A percentile compares a stretch with the other conserved stretches of the same genome.
These are phyloP conservation scores for Apostasia ramifera DNA, from an alignment of 106 monocot species.

Conservation along the genomic window DNA sequence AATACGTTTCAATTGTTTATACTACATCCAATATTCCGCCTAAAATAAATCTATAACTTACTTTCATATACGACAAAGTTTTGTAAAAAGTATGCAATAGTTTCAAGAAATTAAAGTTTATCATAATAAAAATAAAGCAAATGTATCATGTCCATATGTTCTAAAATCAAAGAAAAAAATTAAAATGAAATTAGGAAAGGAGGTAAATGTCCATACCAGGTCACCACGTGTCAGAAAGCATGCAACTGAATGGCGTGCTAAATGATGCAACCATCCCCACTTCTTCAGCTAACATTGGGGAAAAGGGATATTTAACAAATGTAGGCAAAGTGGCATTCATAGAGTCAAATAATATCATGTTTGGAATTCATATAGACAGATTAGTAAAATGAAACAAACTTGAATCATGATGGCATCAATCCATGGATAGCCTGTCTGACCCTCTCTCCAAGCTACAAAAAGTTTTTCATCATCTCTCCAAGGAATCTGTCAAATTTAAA, in stretches of 20 bases:
- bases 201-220: slow-evolving; percentile 35
- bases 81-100: no score
- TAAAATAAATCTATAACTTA: no score
- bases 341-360: not conserved
- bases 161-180: no score
- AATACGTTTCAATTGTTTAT: no score
- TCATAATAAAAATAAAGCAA: no score
- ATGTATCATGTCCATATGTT: no score
- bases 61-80: no score
- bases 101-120: no score
- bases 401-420: slow-evolving; percentile 96
- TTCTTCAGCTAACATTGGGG: slow-evolving; percentile 48
- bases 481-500: slow-evolving; percentile 46
- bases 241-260: slow-evolving; percentile 87
- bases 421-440: slow-evolving; percentile 88
- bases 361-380: not conserved
- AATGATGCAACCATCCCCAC: slow-evolving; percentile 98
- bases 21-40: no score
- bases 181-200: no score
- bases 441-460: slow-evolving; percentile 78
- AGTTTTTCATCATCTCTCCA: slow-evolving; percentile 71
- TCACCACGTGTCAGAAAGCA: slow-evolving; percentile 91
- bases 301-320: not conserved
- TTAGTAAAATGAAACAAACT: slow-evolving; percentile 22
- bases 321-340: no score